Evolutionary conservation across 106 monocot genomes (phyloP), one percentile per base, ranked within the genome.

Genomic region (Acanthochlamys bracteata): DNA sequence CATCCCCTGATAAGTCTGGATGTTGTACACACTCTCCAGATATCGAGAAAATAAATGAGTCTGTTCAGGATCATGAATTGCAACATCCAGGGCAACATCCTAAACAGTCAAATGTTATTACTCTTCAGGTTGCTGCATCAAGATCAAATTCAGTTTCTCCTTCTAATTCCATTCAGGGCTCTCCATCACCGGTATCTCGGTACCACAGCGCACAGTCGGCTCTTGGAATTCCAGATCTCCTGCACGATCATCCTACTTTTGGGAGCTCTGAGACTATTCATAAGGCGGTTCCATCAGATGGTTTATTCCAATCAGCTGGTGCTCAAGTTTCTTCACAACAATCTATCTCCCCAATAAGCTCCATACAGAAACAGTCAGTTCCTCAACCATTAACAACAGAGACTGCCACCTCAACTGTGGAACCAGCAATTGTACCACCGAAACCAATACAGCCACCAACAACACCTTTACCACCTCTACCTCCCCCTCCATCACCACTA

Each of bases 191-290:
- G 56, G 52, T 79, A 60, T 82, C 82, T 45, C 76, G 79, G 69
- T 86, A 68, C 71, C 73, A 76, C 26, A 86, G 82, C 68, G 79
- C 79, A 53, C 82, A 82, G 24, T 80, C 82, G 61, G 69, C 79
- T 56, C 70, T 89, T 55, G 89, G 90, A 24, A 83, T 86, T 69
- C 82, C 77, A 53, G 80, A 79, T 67, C 69, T 86, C 13, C 55
- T 82, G 24, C 79, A 84, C 43, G 83, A 81, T 65, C 83, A 80
- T 61, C 62, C 61, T 41, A 55, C 66, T 17, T 64, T 66, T 53
- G 51, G 42, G 43, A 75, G 63, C 42, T 46, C 69, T 42, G 83
- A 77, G 64, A 41, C 54, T 23, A 55, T 71, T 66, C 25, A 46
- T 63, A 60, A 78, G 23, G 26, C 42, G 21, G 42, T 65, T 21